Evolutionary conservation across 352 stramenopile species (phyloP).

Genomic region (Thraustotheca clavata): DNA sequence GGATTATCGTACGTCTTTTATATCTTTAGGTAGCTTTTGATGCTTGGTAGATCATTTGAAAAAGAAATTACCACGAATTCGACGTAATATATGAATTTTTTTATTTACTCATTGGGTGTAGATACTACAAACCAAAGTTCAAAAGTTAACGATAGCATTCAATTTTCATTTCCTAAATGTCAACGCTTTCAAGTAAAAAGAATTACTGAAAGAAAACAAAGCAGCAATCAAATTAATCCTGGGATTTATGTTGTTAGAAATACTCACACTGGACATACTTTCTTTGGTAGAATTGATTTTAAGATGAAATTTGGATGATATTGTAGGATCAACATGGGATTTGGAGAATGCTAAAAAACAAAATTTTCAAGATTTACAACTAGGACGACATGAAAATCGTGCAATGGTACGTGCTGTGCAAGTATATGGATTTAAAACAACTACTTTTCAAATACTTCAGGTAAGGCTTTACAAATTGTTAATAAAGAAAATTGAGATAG

Average conservation of each 20-base stretch:
- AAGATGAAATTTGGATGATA: not conserved
- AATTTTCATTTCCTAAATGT: slow-evolving; percentile 11
- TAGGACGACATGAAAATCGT: slow-evolving; percentile 34
- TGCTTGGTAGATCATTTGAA: too few relatives aligned
- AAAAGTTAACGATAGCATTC: slow-evolving; percentile 1
- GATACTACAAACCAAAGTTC: too few relatives aligned
- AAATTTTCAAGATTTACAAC: slow-evolving; percentile 36
- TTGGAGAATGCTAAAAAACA: slow-evolving; percentile 45
- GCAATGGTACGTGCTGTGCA: slow-evolving; percentile 37
- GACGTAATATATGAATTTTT: too few relatives aligned
- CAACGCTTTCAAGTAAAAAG: not conserved
- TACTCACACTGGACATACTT: slow-evolving; percentile 44
- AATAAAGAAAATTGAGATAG: not conserved
- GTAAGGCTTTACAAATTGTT: slow-evolving; percentile 19
- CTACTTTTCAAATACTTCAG: slow-evolving; percentile 51
- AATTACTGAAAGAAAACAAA: not conserved
- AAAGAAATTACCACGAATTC: too few relatives aligned
- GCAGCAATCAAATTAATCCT: slow-evolving; percentile 37
- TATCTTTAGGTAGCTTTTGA: too few relatives aligned
- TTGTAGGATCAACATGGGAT: slow-evolving; percentile 43
- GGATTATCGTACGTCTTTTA: too few relatives aligned
- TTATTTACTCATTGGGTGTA: too few relatives aligned
- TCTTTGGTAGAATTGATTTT: slow-evolving; percentile 32
- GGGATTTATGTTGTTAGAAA: slow-evolving; percentile 62
- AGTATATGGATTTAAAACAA: slow-evolving; percentile 35